These are phyloP conservation scores for Diutina sp. DNA, from an alignment of 1,139 yeast species.

Conservation along the genomic window DNA sequence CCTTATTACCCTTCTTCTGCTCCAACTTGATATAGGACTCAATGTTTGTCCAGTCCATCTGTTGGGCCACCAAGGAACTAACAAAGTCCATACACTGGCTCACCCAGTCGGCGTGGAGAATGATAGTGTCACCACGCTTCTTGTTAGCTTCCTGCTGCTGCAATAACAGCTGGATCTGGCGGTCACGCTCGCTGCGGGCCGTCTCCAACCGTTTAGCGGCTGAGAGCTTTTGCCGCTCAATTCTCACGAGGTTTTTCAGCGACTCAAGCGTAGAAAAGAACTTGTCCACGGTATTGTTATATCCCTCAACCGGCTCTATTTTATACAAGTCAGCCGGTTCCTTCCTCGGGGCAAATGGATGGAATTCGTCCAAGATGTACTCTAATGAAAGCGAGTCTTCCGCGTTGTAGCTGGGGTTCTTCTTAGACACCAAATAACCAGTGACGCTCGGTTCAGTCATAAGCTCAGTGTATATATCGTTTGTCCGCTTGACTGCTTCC, in stretches of 20 bases:
- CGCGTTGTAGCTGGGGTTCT: conserved; percentile 34
- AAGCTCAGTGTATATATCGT: conserved; percentile 16
- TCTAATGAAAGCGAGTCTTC: conserved; percentile 28
- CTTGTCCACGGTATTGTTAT: conserved; percentile 68
- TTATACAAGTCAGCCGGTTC: conserved; percentile 17
- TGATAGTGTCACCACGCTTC: conserved; percentile 62
- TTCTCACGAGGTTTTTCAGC: conserved; percentile 55
- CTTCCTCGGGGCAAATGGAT: conserved; percentile 61
- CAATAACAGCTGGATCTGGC: conserved; percentile 55
- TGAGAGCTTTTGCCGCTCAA: conserved; percentile 63
- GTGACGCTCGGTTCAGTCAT: conserved; percentile 15
- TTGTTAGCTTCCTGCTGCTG: conserved; percentile 55
- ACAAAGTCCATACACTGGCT: conserved; percentile 64
- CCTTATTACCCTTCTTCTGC: conserved; percentile 47
- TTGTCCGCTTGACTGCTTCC: conserved; percentile 24
- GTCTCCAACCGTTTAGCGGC: conserved; percentile 65
- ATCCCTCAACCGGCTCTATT: conserved; percentile 38
- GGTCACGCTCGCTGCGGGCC: conserved; percentile 63
- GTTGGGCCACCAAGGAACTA: conserved; percentile 56
- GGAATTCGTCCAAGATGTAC: conserved; percentile 66
- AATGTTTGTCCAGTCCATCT: conserved; percentile 91
- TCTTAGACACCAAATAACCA: conserved; percentile 60
- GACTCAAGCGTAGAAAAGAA: conserved; percentile 83
- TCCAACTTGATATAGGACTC: conserved; percentile 65
- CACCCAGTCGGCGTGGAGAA: conserved; percentile 55